Evolutionary conservation across 176 grass and related monocot genomes (phyloP), one percentile per base, ranked within the genome.

Genomic region (Puya raimondii): DNA sequence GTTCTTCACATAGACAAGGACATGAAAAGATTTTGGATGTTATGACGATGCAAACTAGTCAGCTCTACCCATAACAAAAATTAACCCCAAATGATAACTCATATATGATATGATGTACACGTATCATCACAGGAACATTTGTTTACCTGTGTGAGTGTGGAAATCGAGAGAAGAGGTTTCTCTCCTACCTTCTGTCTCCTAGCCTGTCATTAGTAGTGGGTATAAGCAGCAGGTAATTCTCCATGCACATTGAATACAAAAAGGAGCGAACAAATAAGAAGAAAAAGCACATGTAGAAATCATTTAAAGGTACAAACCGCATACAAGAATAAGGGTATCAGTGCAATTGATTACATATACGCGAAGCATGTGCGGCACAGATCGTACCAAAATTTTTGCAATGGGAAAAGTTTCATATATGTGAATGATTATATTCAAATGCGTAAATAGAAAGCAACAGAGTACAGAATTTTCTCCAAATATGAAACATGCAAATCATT

Each of bases 141-240:
- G 16, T 47, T 57, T 78, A 91, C 91, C 84, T 96, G 87, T 63
- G 87, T 50, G 84, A 96, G 92, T 21, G 74, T 92, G 75, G 88
- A 96, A 49, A 85, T 64, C 56, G 86, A 87, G 27, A 96, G 64
- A 74, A 88, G 26, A 74, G 85, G 84, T 23, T 92, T 96, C 17
- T 96, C 93, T 66, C 93, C 93, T 12, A 78, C 86, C 53, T 96
- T 92, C 87, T 81, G 61, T 54, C 63, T 51, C 71, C 88, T 87
- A 83, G 93, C 70, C 93, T 92, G 77, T 74, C 22, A 73, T 47
- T 54, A 17, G 12, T 83, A 84, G 64, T 56, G 23, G 64, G 0
- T 72, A 70, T 47, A 76, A 61, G 1, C 16, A 83, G 59, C 12
- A 72, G 49, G 48, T 47, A 69, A 22, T 21, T 50, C 17, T 18